These are phyloP conservation scores for Myriangium duriaei DNA, from an alignment of 2,329 filamentous ascomycete species.

Conservation along the genomic window DNA sequence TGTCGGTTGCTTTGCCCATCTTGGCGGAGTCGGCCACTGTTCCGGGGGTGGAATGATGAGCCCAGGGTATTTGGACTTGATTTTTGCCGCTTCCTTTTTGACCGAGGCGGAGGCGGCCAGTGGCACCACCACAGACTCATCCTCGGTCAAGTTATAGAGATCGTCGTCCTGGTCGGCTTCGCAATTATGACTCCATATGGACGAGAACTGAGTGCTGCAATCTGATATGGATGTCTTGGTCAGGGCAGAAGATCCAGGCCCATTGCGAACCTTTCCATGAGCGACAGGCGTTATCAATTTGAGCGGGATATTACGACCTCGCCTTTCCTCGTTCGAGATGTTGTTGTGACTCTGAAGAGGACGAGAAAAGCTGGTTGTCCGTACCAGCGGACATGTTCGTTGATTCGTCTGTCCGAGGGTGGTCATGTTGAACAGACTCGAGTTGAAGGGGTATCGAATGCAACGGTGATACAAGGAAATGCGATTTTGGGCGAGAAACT, in stretches of 20 bases:
- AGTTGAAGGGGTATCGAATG: no score
- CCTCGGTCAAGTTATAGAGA: slow-evolving; percentile 74
- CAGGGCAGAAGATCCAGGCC: slow-evolving; percentile 22
- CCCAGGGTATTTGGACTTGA: slow-evolving; percentile 40
- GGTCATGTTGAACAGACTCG: no score
- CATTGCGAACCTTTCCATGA: not conserved
- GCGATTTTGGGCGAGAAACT: not conserved
- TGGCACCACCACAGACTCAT: slow-evolving; percentile 50
- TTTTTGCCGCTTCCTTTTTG: slow-evolving; percentile 26
- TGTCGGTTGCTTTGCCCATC: slow-evolving; percentile 35
- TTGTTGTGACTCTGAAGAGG: no score
- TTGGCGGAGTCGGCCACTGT: slow-evolving; percentile 45
- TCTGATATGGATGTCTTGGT: slow-evolving; percentile 43
- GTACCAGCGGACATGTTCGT: not conserved
- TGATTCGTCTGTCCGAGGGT: no score
- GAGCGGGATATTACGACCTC: not conserved
- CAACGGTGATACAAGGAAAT: no score
- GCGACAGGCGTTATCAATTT: not conserved
- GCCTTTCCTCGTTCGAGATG: not conserved
- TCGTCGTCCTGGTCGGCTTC: slow-evolving; percentile 65
- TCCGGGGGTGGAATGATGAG: slow-evolving; percentile 46
- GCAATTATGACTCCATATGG: slow-evolving; percentile 51
- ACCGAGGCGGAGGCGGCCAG: slow-evolving; percentile 40
- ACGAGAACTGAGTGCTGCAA: slow-evolving; percentile 21
- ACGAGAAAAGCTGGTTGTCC: no score